A percentile compares a stretch with the other conserved stretches of the same genome.
These are phyloP conservation scores for Sordariomycetes sp. DNA, from an alignment of 2,329 filamentous ascomycete genomes.

Conservation along the genomic window DNA sequence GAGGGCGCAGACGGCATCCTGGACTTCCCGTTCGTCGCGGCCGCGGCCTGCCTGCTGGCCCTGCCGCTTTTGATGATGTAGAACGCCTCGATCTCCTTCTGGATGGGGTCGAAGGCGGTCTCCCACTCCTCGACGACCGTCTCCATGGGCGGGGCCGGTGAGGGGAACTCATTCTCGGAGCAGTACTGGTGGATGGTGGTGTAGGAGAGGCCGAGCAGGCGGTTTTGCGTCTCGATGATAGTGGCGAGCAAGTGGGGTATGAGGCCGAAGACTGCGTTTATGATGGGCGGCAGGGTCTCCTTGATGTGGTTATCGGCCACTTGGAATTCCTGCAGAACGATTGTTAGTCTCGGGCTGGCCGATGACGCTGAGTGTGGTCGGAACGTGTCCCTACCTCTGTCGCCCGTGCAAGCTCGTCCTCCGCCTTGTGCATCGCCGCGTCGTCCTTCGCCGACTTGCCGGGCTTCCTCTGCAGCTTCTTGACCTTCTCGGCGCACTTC, in stretches of 20 bases:
- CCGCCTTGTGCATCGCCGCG: conserved; percentile 56
- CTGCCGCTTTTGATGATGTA: conserved; percentile 56
- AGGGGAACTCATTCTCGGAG: conserved; percentile 56
- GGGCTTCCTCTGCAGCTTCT: conserved; percentile 59
- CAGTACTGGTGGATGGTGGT: conserved; percentile 67
- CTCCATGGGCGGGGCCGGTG: conserved; percentile 61
- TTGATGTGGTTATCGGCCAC: conserved; percentile 65
- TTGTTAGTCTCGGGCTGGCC: background rate
- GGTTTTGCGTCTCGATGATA: conserved; percentile 69
- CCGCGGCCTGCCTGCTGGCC: conserved; percentile 37
- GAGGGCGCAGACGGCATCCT: conserved; percentile 4
- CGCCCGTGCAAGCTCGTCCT: conserved; percentile 55
- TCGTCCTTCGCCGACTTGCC: conserved; percentile 66
- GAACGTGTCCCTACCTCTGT: conserved; percentile 41
- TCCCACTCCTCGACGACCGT: conserved; percentile 61
- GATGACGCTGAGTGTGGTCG: background rate
- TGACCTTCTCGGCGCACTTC: conserved; percentile 60
- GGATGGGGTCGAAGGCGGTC: conserved; percentile 48
- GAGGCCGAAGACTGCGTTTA: conserved; percentile 61
- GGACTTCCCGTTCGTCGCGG: conserved; percentile 16
- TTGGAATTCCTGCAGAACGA: conserved; percentile 50
- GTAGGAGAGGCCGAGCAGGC: conserved; percentile 67
- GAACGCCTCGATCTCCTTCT: conserved; percentile 57
- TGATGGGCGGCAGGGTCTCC: conserved; percentile 59
- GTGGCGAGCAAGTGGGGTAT: conserved; percentile 59